Conservation (phyloP, 331 rosid genomes). For the Cucumis variabilis region DNA sequence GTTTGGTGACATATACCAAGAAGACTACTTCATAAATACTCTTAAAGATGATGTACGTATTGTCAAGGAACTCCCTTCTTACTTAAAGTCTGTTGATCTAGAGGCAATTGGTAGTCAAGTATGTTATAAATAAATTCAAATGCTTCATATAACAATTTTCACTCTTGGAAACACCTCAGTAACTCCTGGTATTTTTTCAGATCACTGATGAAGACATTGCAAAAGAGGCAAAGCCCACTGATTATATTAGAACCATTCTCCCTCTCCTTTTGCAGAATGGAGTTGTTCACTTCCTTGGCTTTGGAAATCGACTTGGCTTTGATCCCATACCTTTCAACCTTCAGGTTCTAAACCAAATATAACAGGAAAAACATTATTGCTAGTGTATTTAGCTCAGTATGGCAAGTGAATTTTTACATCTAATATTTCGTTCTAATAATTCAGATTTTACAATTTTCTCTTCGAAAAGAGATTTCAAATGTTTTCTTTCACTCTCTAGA, state of each 20-base stretch:
- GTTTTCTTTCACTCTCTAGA: not conserved
- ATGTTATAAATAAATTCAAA: slow-evolving; percentile 18
- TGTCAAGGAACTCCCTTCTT: slow-evolving; percentile 81
- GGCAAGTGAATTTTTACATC: not conserved
- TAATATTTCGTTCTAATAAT: not conserved
- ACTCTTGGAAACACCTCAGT: slow-evolving; percentile 31
- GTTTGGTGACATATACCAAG: slow-evolving; percentile 93
- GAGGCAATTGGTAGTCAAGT: slow-evolving; percentile 90
- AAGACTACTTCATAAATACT: slow-evolving; percentile 67
- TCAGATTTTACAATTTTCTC: not conserved
- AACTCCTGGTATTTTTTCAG: slow-evolving; percentile 50
- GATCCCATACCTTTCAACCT: slow-evolving; percentile 78
- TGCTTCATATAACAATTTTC: slow-evolving; percentile 7
- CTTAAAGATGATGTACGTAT: slow-evolving; percentile 71
- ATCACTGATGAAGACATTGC: slow-evolving; percentile 89
- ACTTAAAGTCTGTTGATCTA: slow-evolving; percentile 66
- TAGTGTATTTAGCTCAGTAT: slow-evolving; percentile 10
- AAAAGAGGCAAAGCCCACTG: slow-evolving; percentile 89
- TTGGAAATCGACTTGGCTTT: slow-evolving; percentile 93
- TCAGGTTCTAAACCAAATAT: slow-evolving; percentile 63
- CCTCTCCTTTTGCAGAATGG: slow-evolving; percentile 73
- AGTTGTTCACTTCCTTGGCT: slow-evolving; percentile 90
- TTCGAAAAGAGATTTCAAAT: not conserved
- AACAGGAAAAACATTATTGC: slow-evolving; percentile 20
- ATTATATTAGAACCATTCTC: slow-evolving; percentile 66